Conservation (phyloP, 768 basidiomycete species). For the Suillus placidus region DNA sequence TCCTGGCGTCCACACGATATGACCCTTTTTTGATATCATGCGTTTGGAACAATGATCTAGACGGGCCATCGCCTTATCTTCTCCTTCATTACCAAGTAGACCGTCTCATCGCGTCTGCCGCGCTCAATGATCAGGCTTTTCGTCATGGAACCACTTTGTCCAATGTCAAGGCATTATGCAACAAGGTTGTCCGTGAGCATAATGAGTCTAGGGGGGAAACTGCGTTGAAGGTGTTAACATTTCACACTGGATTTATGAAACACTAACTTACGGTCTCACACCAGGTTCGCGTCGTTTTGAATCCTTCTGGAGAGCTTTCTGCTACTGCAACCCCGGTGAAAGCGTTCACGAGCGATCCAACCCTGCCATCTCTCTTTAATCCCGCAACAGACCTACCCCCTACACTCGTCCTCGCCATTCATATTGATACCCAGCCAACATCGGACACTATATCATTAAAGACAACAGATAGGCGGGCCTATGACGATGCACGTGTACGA, state of each 20-base stretch:
- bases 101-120: constrained; percentile 56
- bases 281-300: constrained; percentile 58
- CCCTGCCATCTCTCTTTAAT: constrained; percentile 37
- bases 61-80: constrained; percentile 62
- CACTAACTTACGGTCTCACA: constrained; percentile 4
- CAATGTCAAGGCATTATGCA: constrained; percentile 47
- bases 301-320: constrained; percentile 41
- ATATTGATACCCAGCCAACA: constrained; percentile 59
- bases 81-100: constrained; percentile 62
- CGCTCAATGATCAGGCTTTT: constrained; percentile 52
- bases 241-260: background rate
- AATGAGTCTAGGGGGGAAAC: constrained; percentile 10
- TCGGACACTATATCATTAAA: constrained; percentile 60
- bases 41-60: constrained; percentile 59
- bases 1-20: constrained; percentile 61
- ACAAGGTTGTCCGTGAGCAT: constrained; percentile 41
- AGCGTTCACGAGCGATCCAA: constrained; percentile 44
- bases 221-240: constrained; percentile 29
- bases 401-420: constrained; percentile 48
- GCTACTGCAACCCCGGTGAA: constrained; percentile 36
- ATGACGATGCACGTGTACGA: constrained; percentile 65
- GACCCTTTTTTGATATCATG: constrained; percentile 51
- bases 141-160: constrained; percentile 39
- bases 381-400: constrained; percentile 38
- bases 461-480: constrained; percentile 64